Base-by-base conservation (phyloP, 306 rosid species). In the Phaseolus lunatus region DNA sequence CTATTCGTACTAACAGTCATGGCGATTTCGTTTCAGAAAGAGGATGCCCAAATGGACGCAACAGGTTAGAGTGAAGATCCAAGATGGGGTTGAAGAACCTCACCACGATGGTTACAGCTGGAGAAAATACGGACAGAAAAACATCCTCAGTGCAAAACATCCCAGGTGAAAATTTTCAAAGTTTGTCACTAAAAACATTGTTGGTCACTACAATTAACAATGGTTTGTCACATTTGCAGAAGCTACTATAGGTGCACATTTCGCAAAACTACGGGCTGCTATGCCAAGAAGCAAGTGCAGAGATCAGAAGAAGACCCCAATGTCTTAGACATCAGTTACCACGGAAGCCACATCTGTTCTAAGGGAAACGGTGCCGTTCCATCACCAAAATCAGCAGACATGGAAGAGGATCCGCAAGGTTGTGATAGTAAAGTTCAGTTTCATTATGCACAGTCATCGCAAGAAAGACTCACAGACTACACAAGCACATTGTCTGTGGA, bases 41-140 rank as follows among this genome's bases (percentile, higher is more conserved):
- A 67, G 24, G 56, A 39, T 82, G 88, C 88, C 94, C n/a, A 85
- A 82, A 71, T 86, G 91, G 93, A 88, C 87, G 57, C 85, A 89
- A 56, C 90, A 79, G 33, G 86, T 85, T 61, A 90, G 84, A 84
- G 87, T 88, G 41, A 88, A 45, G 83, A 80, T 89, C 4, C 90
- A 86, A 72, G 88, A 72, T 45, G 90, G 90, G 53, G 48, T 88
- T 31, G 98, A 90, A 80, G 93, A 91, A 43, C 80, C 95, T 52
- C 86, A 78, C 0, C 89, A 85, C 22, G 98, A 93, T 64, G 98
- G 96, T 64, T 86, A 71, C 54, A 83, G 83, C 80, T 93, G 98
- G 98, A 89, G 98, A 89, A 93, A 93, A 82, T 93, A 93, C 35
- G 98, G 98, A 53, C 98, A 93, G 77, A 93, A 93, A 75, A 93